Base-by-base conservation (phyloP, 208 protist species). In the Phytomonas francai region DNA sequence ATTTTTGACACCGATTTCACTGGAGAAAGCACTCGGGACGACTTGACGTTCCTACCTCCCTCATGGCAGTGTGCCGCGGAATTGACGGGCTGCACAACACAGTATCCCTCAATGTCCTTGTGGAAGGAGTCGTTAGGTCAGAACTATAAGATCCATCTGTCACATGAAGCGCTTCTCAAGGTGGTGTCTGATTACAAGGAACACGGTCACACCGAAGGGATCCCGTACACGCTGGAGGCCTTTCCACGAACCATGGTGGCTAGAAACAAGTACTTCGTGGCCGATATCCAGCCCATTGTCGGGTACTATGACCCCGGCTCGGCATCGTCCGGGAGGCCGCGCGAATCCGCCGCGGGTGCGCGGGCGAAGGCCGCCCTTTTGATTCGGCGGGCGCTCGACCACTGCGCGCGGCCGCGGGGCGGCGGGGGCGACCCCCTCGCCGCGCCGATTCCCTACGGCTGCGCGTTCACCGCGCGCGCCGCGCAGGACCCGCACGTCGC, bases 371-470 rank as follows among this genome's bases (percentile, higher is more conserved):
- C 19, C 19, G 11, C 39, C 39, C 39, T 16, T 45, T 45, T 45
- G 8, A 45, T 45, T 45, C 39, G 19, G 39, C 39, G 19, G 39
- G 19, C 39, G 9, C 19, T 45, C 1, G 12, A 11, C 9, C 39
- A 14, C 19, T 45, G 39, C n/a, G n/a, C n/a, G n/a, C n/a, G n/a
- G n/a, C n/a, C n/a, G n/a, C n/a, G n/a, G n/a, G n/a, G n/a, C n/a
- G n/a, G n/a, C n/a, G n/a, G 39, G 39, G 39, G 39, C 39, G 39
- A 45, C 39, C 2, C 0, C 39, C 39, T 16, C 39, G 9, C 11
- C 39, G 19, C 71, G 28, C 68, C 42, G 9, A 30, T 57, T 29
- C 71, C 67, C 8, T 45, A 14, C 19, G 39, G 39, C 19, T 45
- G 39, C 39, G 11, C 19, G 1, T 45, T 45, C 8, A 45, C 39